Evolutionary conservation across 306 rosid genomes (phyloP).

Genomic region (Mimosa bimucronata): DNA sequence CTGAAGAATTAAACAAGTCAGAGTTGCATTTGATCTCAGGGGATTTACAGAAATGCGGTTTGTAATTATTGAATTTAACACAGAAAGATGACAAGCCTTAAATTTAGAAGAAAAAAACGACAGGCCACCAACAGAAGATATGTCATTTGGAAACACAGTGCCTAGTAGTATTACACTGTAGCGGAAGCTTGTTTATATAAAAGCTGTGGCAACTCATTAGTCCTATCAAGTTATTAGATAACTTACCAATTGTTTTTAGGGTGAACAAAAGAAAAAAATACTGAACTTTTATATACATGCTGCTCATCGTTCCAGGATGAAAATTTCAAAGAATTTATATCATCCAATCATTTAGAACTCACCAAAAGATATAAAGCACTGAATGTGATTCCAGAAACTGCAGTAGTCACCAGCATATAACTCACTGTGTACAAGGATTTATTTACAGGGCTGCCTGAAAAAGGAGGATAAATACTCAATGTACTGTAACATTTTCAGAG

Average conservation of each 20-base stretch:
- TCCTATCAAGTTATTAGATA: background rate
- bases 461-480: background rate
- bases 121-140: background rate
- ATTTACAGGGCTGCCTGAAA: constrained; percentile 81
- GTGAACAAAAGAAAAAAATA: background rate
- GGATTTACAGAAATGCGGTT: constrained; percentile 1
- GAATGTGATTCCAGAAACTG: constrained; percentile 76
- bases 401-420: constrained; percentile 80
- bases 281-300: background rate
- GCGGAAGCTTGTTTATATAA: background rate
- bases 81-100: background rate
- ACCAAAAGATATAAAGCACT: constrained; percentile 74
- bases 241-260: background rate
- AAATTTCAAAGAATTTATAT: background rate
- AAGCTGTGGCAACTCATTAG: background rate
- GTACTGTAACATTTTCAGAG: constrained; percentile 18
- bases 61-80: background rate
- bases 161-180: background rate
- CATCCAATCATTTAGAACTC: constrained; percentile 44
- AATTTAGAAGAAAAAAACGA: background rate
- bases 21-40: background rate
- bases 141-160: background rate
- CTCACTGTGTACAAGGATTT: constrained; percentile 84
- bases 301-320: background rate
- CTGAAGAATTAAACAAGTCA: background rate